These are phyloP conservation scores for Heliamphora exappendiculata DNA, from an alignment of 148 eudicot genomes.

Conservation along the genomic window DNA sequence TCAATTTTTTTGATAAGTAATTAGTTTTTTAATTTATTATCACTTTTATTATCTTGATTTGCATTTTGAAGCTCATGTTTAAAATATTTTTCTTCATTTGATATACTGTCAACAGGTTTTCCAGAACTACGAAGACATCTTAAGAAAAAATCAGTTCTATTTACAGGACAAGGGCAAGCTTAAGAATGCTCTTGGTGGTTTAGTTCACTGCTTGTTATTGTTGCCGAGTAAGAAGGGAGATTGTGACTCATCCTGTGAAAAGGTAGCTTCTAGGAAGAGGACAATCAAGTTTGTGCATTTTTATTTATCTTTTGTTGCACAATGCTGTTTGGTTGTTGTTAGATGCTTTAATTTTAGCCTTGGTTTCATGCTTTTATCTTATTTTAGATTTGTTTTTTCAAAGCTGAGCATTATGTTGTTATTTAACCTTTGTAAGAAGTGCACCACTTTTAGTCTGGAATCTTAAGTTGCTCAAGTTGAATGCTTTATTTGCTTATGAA, in stretches of 20 bases:
- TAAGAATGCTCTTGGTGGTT: constrained; percentile 57
- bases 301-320: neutral
- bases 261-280: constrained; percentile 31
- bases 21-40: neutral
- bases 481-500: neutral
- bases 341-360: neutral
- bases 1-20: too few species aligned
- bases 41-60: neutral
- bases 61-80: neutral
- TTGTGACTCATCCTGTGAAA: constrained; percentile 21
- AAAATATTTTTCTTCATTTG: neutral
- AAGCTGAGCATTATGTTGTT: neutral
- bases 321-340: neutral
- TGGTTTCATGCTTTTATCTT: too few species aligned
- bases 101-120: constrained; percentile 37
- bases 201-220: constrained; percentile 68
- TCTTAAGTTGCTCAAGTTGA: neutral
- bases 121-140: constrained; percentile 62
- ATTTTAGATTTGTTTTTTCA: neutral
- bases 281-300: constrained; percentile 3
- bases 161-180: constrained; percentile 73
- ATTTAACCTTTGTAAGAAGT: neutral
- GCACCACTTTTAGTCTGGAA: neutral
- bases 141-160: constrained; percentile 67
- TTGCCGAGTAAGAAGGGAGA: constrained; percentile 48